Conservation (phyloP, 805 yeast genomes). For the Wickerhamiella parazyma region DNA sequence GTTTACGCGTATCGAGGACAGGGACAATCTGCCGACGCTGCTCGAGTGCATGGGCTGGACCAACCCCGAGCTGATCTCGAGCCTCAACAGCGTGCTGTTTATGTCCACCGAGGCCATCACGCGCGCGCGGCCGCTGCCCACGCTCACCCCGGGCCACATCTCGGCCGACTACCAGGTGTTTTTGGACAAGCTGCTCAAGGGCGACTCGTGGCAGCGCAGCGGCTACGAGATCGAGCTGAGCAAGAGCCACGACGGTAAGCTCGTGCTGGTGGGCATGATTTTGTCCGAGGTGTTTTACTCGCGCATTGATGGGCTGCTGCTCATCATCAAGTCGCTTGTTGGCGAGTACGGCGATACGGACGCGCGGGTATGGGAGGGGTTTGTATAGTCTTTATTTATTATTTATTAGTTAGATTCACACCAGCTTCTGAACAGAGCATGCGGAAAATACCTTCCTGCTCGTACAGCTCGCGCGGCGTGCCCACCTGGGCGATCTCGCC, state of each 20-base stretch:
- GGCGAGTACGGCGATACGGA: constrained; percentile 9
- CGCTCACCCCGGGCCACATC: constrained; percentile 6
- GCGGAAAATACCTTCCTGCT: constrained; percentile 40
- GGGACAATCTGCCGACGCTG: constrained; percentile 2
- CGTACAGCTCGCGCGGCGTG: constrained; percentile 36
- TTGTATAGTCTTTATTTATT: neutral
- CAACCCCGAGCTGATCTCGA: constrained; percentile 2
- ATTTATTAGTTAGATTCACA: neutral
- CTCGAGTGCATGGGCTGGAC: constrained; percentile 8
- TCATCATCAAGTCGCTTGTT: constrained; percentile 5
- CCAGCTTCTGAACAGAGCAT: constrained; percentile 59
- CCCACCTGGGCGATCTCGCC: constrained; percentile 44
- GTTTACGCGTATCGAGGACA: constrained; percentile 1
- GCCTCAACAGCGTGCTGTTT: constrained; percentile 1
- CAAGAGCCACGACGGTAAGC: constrained; percentile 7
- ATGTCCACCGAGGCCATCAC: constrained; percentile 6
- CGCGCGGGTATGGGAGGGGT: constrained; percentile 7
- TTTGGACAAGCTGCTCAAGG: neutral
- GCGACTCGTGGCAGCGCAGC: neutral
- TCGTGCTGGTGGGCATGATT: constrained; percentile 4
- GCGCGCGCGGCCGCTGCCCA: constrained; percentile 5
- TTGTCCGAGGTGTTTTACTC: constrained; percentile 6
- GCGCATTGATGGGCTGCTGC: constrained; percentile 6
- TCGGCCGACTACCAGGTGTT: constrained; percentile 2
- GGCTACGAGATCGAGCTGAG: constrained; percentile 5